Conservation (phyloP, 2,329 filamentous ascomycete genomes). For the Chrysosphaeria jannelii region DNA sequence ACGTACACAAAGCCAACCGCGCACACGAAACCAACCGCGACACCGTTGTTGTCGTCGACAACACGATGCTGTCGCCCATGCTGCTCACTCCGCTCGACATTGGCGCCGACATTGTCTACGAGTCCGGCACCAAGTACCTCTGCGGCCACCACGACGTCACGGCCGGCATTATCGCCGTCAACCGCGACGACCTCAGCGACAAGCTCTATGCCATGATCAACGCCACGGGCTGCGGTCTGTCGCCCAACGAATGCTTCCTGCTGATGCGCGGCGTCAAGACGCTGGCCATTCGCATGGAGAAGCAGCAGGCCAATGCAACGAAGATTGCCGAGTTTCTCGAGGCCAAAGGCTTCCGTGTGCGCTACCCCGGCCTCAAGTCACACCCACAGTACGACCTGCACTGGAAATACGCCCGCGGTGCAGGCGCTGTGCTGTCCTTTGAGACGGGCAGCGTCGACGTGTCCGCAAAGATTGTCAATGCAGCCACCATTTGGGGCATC, state of each 20-base stretch:
- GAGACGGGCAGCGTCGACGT: constrained; percentile 68
- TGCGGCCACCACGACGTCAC: constrained; percentile 97
- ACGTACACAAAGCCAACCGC: constrained; percentile 42
- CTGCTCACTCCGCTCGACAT: constrained; percentile 81
- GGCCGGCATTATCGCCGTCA: constrained; percentile 86
- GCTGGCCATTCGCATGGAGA: constrained; percentile 90
- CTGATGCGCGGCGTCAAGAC: constrained; percentile 92
- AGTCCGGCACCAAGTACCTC: constrained; percentile 91
- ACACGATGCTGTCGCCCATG: constrained; percentile 95
- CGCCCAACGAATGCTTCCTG: constrained; percentile 87
- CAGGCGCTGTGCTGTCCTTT: constrained; percentile 82
- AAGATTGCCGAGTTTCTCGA: constrained; percentile 81
- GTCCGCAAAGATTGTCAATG: constrained; percentile 82
- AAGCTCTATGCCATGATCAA: constrained; percentile 95
- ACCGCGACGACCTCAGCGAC: constrained; percentile 53
- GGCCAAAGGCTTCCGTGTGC: constrained; percentile 68
- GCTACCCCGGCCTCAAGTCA: constrained; percentile 77
- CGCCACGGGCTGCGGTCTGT: constrained; percentile 72
- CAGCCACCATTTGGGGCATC: constrained; percentile 73
- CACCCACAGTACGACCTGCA: constrained; percentile 93
- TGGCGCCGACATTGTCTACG: constrained; percentile 87
- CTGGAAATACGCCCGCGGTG: constrained; percentile 79
- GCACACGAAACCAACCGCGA: constrained; percentile 50
- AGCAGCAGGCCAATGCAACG: constrained; percentile 82
- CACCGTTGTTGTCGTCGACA: constrained; percentile 76